Percentiles rank a stretch among this genome's conserved stretches.
These are phyloP conservation scores for Ochromonadaceae sp. DNA, from an alignment of 352 stramenopile genomes.

Conservation along the genomic window DNA sequence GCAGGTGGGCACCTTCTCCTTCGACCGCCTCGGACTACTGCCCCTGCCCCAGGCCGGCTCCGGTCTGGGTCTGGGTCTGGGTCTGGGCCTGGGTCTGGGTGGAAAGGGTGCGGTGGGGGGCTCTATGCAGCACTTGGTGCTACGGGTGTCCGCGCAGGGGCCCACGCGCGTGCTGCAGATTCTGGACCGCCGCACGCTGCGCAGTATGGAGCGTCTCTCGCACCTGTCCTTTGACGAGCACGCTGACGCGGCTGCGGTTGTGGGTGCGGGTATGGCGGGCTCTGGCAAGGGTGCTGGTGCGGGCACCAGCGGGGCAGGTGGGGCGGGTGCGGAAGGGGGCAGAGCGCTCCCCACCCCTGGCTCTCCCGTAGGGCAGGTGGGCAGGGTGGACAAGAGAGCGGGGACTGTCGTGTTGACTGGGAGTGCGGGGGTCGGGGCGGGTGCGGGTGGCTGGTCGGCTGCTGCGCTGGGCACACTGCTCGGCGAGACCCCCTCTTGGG, in stretches of 20 bases:
- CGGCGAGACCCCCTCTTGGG: too few relatives aligned
- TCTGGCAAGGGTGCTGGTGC: not conserved
- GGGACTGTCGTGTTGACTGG: too few relatives aligned
- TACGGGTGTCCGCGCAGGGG: not conserved
- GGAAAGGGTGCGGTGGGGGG: too few relatives aligned
- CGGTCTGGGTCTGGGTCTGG: too few relatives aligned
- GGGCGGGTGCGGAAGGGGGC: not conserved
- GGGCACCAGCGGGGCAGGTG: not conserved
- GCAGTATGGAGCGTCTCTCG: too few relatives aligned
- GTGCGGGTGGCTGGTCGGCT: not conserved
- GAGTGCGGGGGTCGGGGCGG: too few relatives aligned
- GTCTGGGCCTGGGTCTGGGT: too few relatives aligned
- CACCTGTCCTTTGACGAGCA: not conserved
- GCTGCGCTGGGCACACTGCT: too few relatives aligned
- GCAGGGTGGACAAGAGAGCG: too few relatives aligned
- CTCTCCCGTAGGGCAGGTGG: too few relatives aligned
- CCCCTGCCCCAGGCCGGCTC: not conserved
- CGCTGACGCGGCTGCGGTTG: not conserved
- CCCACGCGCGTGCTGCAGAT: constrained; percentile 12
- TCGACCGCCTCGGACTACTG: constrained; percentile 3
- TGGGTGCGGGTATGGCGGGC: not conserved
- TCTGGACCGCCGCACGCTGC: not conserved
- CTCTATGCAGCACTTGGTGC: not conserved
- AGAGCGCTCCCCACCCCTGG: too few relatives aligned
- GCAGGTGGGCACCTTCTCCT: not conserved